Evolutionary conservation across 495 filamentous ascomycete genomes (phyloP).

Genomic region (Podospora didyma): DNA sequence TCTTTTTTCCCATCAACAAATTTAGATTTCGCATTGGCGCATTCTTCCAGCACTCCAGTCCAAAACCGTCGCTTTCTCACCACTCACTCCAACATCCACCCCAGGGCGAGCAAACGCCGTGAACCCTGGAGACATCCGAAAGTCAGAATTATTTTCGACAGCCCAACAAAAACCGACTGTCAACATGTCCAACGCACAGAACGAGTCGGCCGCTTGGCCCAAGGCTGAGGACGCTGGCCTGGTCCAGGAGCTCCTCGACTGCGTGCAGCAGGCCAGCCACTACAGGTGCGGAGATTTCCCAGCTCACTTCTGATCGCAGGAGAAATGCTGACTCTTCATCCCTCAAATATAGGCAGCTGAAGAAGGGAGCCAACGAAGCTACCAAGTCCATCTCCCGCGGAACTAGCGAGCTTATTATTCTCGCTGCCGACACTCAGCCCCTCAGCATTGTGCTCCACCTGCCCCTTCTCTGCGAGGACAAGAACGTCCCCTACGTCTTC

Average conservation of each 20-base stretch:
- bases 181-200: slow-evolving; percentile 43
- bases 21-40: background rate
- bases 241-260: slow-evolving; percentile 76
- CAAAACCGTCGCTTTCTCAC: background rate
- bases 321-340: background rate
- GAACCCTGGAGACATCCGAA: slow-evolving; percentile 24
- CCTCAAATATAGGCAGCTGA: slow-evolving; percentile 55
- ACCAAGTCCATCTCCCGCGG: slow-evolving; percentile 90
- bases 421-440: slow-evolving; percentile 82
- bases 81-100: slow-evolving; percentile 7
- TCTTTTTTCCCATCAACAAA: slow-evolving; percentile 8
- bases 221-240: slow-evolving; percentile 72
- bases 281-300: slow-evolving; percentile 53
- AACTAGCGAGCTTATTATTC: slow-evolving; percentile 79
- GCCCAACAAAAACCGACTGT: slow-evolving; percentile 3
- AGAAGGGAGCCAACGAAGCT: slow-evolving; percentile 71
- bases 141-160: background rate
- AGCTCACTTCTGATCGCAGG: background rate
- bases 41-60: background rate
- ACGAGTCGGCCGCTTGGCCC: slow-evolving; percentile 73
- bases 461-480: slow-evolving; percentile 63
- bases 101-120: slow-evolving; percentile 31
- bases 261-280: slow-evolving; percentile 82
- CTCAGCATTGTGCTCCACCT: slow-evolving; percentile 91
- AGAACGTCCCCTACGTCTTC: slow-evolving; percentile 64